phyloP scores from a whole-genome alignment of 805 yeast species.

The Saturnispora silvae region DNA sequence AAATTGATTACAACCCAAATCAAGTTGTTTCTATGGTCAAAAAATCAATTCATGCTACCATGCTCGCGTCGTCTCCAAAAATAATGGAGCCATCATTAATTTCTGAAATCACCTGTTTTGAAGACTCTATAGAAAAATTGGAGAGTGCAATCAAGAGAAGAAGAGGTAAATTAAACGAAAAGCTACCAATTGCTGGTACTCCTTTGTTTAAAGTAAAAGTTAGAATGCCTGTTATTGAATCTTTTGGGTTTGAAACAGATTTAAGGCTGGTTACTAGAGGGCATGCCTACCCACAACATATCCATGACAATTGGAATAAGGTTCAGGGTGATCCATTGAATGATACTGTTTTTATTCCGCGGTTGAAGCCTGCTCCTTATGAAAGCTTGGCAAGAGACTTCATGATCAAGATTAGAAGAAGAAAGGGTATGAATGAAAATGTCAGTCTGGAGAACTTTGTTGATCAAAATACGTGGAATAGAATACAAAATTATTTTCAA shows the following conservation, averaged over 20 bases:
- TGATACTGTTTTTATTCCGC: slow-evolving; percentile 46
- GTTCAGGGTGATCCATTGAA: slow-evolving; percentile 94
- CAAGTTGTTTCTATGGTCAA: slow-evolving; percentile 77
- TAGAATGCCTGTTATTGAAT: slow-evolving; percentile 76
- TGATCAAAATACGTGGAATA: slow-evolving; percentile 45
- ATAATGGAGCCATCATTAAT: slow-evolving; percentile 74
- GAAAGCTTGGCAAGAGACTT: slow-evolving; percentile 77
- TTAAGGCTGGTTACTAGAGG: slow-evolving; percentile 70
- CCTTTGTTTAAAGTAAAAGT: slow-evolving; percentile 54
- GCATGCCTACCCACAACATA: slow-evolving; percentile 56
- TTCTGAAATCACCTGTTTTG: slow-evolving; percentile 46
- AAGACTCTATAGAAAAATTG: slow-evolving; percentile 22
- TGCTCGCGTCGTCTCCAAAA: slow-evolving; percentile 67
- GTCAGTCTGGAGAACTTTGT: slow-evolving; percentile 58
- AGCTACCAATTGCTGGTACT: slow-evolving; percentile 59
- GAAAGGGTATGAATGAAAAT: slow-evolving; percentile 77
- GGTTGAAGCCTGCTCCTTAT: slow-evolving; percentile 64
- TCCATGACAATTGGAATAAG: slow-evolving; percentile 59
- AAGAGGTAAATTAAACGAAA: slow-evolving; percentile 50
- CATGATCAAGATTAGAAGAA: slow-evolving; percentile 74
- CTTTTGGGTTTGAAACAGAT: slow-evolving; percentile 84
- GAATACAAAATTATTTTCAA: slow-evolving; percentile 27
- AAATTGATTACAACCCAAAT: slow-evolving; percentile 42
- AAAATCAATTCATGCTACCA: slow-evolving; percentile 74
- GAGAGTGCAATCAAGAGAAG: slow-evolving; percentile 40